These are phyloP conservation scores for Rhodamnia argentea DNA, from an alignment of 345 rosid genomes.

Conservation along the genomic window DNA sequence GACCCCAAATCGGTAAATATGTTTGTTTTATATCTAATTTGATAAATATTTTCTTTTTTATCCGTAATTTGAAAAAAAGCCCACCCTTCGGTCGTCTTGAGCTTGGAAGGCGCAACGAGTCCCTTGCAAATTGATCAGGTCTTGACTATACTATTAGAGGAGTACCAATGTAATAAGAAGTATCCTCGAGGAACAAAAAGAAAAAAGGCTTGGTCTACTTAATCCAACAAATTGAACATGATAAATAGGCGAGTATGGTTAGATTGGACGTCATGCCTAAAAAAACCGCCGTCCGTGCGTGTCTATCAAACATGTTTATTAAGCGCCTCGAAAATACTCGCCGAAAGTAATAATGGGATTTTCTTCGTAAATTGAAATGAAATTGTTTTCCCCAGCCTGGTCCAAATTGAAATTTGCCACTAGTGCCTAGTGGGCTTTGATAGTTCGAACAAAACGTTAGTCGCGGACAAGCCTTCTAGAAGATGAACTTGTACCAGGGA, in stretches of 20 bases:
- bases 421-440: background rate
- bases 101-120: background rate
- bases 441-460: background rate
- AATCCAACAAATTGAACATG: background rate
- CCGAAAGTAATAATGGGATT: background rate
- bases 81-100: background rate
- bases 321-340: background rate
- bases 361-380: background rate
- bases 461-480: background rate
- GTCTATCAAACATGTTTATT: background rate
- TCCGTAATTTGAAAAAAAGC: too few species aligned
- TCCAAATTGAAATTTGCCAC: background rate
- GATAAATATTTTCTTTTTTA: too few species aligned
- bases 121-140: background rate
- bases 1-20: too few species aligned
- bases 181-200: fast-evolving
- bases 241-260: background rate
- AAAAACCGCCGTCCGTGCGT: background rate
- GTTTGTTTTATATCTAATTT: too few species aligned
- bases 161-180: background rate
- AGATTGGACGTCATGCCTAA: background rate
- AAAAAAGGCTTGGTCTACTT: background rate
- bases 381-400: background rate
- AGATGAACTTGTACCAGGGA: background rate
- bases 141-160: background rate